These are phyloP conservation scores for Sporothrix brasiliensis DNA, from an alignment of 2,329 filamentous ascomycete species.

Conservation along the genomic window DNA sequence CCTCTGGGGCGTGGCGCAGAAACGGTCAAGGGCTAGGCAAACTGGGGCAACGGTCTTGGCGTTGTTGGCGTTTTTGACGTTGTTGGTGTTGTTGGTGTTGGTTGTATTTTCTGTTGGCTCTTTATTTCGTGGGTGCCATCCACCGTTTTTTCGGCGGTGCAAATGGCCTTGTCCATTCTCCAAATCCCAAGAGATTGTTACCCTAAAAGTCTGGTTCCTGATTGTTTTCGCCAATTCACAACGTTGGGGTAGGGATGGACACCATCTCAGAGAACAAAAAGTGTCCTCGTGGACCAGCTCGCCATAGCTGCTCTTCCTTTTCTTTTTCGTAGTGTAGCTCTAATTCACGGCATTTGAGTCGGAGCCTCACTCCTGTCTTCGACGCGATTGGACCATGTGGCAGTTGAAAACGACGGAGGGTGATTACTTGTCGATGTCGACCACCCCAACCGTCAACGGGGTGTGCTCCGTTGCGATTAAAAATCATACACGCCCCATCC, in stretches of 20 bases:
- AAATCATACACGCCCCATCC: not conserved
- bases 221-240: conserved; percentile 16
- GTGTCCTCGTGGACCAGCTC: not conserved
- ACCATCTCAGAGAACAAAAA: not conserved
- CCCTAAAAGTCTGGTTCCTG: conserved; percentile 10
- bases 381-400: not conserved
- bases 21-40: conserved; percentile 5
- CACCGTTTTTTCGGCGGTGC: conserved; percentile 23
- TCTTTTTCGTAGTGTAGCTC: conserved; percentile 13
- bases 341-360: not conserved
- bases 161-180: not conserved
- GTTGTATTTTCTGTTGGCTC: too few species aligned
- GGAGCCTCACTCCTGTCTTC: not conserved
- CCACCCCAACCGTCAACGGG: not conserved
- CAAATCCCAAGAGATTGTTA: not conserved
- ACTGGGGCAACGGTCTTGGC: not conserved
- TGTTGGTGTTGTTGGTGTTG: too few species aligned
- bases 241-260: conserved; percentile 7
- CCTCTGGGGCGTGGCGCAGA: not conserved
- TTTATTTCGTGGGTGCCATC: not conserved
- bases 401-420: not conserved
- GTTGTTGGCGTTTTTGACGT: too few species aligned
- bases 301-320: not conserved
- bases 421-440: conserved; percentile 16
- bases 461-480: conserved; percentile 1